Evolutionary conservation across 2,329 filamentous ascomycete genomes (phyloP).

Genomic region (Aspergillus sp.): DNA sequence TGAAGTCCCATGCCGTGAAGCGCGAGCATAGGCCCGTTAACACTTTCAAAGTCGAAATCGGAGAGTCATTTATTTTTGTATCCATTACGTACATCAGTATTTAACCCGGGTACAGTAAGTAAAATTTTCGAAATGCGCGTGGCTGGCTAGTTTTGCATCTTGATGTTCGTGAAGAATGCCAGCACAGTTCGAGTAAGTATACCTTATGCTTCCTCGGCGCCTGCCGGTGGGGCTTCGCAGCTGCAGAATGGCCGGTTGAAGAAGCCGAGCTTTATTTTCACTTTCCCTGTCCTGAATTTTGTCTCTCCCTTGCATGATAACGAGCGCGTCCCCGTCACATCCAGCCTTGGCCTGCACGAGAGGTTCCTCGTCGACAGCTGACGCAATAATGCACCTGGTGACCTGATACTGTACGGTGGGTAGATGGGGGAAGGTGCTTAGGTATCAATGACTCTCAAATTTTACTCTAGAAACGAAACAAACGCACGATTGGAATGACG

Average conservation of each 20-base stretch:
- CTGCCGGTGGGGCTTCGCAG: background rate
- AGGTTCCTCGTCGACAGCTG: background rate
- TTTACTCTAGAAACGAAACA: background rate
- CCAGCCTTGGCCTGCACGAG: background rate
- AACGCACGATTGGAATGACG: background rate
- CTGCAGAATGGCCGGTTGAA: background rate
- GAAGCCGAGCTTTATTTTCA: background rate
- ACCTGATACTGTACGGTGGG: background rate
- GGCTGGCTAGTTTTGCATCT: background rate
- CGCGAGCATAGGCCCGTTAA: background rate
- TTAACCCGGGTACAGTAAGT: background rate
- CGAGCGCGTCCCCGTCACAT: background rate
- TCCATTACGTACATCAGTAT: too few relatives aligned
- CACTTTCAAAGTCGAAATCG: background rate
- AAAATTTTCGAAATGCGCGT: background rate
- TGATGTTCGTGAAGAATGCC: background rate
- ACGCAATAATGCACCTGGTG: background rate
- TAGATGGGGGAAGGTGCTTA: background rate
- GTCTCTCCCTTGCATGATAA: background rate
- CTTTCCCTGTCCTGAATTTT: background rate
- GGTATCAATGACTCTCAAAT: background rate
- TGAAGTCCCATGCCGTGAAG: background rate
- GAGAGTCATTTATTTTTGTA: too few relatives aligned
- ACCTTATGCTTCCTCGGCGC: background rate
- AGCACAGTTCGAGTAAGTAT: background rate